Percentiles rank a stretch among this genome's conserved stretches.
Conservation (phyloP, 1,284 basidiomycete genomes). For the Mycosarcoma mackinlayi region DNA sequence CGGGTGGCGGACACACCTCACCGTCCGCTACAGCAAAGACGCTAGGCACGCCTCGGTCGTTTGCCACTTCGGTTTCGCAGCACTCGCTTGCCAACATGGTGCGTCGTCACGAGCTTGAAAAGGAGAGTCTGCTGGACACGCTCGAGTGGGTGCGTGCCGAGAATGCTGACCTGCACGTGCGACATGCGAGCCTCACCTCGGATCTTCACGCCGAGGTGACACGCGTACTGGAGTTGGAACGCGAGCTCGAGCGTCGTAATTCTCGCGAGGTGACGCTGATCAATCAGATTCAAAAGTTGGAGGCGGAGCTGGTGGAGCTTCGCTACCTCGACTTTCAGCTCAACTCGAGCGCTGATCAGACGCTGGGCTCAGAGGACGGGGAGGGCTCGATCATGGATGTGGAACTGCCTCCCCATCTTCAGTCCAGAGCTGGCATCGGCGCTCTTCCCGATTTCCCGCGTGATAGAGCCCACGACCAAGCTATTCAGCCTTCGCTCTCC, state of each 20-base stretch:
- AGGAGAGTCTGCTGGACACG: slow-evolving; percentile 55
- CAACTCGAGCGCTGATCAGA: slow-evolving; percentile 37
- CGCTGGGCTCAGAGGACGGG: slow-evolving; percentile 37
- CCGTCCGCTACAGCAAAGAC: slow-evolving; percentile 59
- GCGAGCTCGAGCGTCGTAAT: slow-evolving; percentile 52
- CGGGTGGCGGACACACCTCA: slow-evolving; percentile 53
- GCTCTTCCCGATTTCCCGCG: slow-evolving; percentile 17
- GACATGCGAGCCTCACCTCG: slow-evolving; percentile 43
- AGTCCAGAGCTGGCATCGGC: slow-evolving; percentile 5
- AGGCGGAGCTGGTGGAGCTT: slow-evolving; percentile 42
- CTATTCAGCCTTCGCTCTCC: slow-evolving; percentile 13
- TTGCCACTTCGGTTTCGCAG: slow-evolving; percentile 42
- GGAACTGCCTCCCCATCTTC: slow-evolving; percentile 24
- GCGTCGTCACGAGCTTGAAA: slow-evolving; percentile 58
- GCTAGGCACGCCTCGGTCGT: slow-evolving; percentile 55
- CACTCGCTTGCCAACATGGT: slow-evolving; percentile 44
- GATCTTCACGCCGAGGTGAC: slow-evolving; percentile 60
- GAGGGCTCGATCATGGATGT: slow-evolving; percentile 45
- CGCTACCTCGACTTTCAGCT: slow-evolving; percentile 38
- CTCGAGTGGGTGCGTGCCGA: slow-evolving; percentile 51
- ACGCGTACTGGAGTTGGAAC: slow-evolving; percentile 53
- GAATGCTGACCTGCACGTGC: slow-evolving; percentile 35
- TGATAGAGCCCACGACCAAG: neutral
- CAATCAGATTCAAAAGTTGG: slow-evolving; percentile 41
- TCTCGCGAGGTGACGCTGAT: slow-evolving; percentile 42